Evolutionary conservation across 148 eudicot species (phyloP).

Genomic region (Limonium bicolor): DNA sequence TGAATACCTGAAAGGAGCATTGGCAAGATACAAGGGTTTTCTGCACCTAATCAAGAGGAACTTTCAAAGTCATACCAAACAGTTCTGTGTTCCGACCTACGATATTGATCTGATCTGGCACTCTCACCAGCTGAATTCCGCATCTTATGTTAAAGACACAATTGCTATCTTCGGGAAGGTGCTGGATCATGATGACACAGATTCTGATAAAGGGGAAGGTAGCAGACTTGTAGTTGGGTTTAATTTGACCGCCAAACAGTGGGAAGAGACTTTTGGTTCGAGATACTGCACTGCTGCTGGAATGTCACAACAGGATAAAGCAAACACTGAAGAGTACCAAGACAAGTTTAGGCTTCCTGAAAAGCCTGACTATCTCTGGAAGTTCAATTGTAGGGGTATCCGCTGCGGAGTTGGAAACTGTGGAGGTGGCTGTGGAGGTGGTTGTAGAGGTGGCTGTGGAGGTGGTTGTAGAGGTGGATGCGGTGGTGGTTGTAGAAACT

Average conservation of each 20-base stretch:
- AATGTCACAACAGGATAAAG: too few relatives aligned
- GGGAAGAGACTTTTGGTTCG: slow-evolving; percentile 8
- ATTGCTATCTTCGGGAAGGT: slow-evolving; percentile 28
- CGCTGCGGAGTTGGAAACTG: too few relatives aligned
- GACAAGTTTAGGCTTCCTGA: too few relatives aligned
- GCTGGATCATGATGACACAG: slow-evolving; percentile 62
- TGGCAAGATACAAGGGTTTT: slow-evolving; percentile 62
- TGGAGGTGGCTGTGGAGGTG: too few relatives aligned
- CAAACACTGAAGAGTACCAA: too few relatives aligned
- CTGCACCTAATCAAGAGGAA: slow-evolving; percentile 48
- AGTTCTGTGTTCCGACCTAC: slow-evolving; percentile 58
- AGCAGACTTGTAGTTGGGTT: slow-evolving; percentile 41
- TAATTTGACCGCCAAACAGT: slow-evolving; percentile 3
- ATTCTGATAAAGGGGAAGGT: slow-evolving; percentile 58
- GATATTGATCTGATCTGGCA: slow-evolving; percentile 75
- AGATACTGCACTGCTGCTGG: slow-evolving; percentile 14
- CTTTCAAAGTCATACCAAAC: slow-evolving; percentile 21
- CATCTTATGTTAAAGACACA: slow-evolving; percentile 37
- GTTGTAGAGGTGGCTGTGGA: too few relatives aligned
- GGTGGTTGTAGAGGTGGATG: too few relatives aligned
- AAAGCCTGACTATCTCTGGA: too few relatives aligned
- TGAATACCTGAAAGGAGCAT: slow-evolving; percentile 37
- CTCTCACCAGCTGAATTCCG: slow-evolving; percentile 52
- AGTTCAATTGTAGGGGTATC: too few relatives aligned
- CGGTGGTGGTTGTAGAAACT: too few relatives aligned